Conservation (phyloP, 768 basidiomycete genomes). For the Suillus sp. region DNA sequence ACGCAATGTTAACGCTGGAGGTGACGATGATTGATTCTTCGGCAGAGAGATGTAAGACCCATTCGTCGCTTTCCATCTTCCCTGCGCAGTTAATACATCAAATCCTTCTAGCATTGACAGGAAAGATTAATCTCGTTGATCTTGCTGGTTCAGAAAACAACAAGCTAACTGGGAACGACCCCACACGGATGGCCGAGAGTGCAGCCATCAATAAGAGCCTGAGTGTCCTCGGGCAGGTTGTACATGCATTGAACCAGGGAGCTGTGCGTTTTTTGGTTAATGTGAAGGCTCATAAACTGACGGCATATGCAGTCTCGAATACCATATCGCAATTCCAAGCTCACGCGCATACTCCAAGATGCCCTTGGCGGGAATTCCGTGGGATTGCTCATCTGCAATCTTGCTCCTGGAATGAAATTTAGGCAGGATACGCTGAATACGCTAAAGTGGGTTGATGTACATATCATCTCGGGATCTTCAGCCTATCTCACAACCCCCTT, state of each 20-base stretch:
- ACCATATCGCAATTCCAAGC: conserved; percentile 88
- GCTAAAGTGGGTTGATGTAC: conserved; percentile 57
- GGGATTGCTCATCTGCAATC: conserved; percentile 82
- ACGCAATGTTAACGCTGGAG: conserved; percentile 81
- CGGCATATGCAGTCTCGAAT: conserved; percentile 58
- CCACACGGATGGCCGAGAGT: conserved; percentile 85
- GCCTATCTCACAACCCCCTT: conserved; percentile 15
- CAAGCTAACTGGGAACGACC: conserved; percentile 86
- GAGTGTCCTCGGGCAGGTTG: conserved; percentile 85
- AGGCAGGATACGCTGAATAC: conserved; percentile 89
- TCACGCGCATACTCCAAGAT: conserved; percentile 88
- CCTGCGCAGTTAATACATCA: background rate
- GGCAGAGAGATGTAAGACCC: conserved; percentile 53
- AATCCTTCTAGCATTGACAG: conserved; percentile 52
- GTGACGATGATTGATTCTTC: conserved; percentile 57
- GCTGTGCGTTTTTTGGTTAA: conserved; percentile 43
- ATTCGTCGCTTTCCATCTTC: conserved; percentile 1
- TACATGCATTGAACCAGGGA: conserved; percentile 78
- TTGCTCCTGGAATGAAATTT: conserved; percentile 82
- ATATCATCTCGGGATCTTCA: conserved; percentile 20
- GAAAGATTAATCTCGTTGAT: conserved; percentile 86
- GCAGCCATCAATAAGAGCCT: conserved; percentile 89
- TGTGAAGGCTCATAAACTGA: conserved; percentile 8
- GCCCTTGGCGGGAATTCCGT: conserved; percentile 82
- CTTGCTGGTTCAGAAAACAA: conserved; percentile 92